phyloP scores from a whole-genome alignment of 192 early-diverging fungal species.

The Physocladia obscura region DNA sequence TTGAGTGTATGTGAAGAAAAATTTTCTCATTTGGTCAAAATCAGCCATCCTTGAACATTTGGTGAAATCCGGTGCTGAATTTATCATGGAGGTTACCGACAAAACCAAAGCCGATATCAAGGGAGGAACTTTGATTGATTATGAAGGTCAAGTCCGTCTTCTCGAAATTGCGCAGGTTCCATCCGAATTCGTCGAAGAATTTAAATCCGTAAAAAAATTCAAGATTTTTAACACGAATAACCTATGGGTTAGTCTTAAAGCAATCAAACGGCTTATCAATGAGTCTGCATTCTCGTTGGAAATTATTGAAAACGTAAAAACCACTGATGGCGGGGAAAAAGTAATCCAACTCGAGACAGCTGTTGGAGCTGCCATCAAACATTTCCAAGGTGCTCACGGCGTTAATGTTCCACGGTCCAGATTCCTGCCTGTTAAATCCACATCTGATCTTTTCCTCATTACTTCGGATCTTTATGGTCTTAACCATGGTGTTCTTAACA shows the following conservation, averaged over 20 bases:
- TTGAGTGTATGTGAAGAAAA: neutral
- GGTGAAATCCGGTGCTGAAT: slow-evolving; percentile 82
- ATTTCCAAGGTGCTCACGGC: slow-evolving; percentile 91
- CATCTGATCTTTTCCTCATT: slow-evolving; percentile 94
- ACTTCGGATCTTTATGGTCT: slow-evolving; percentile 93
- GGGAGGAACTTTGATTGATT: slow-evolving; percentile 98
- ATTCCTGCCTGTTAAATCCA: slow-evolving; percentile 98
- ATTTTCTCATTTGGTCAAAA: neutral
- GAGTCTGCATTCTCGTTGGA: slow-evolving; percentile 80
- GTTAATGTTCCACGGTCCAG: slow-evolving; percentile 97
- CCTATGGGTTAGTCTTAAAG: slow-evolving; percentile 51
- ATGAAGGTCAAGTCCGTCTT: slow-evolving; percentile 88
- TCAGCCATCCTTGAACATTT: slow-evolving; percentile 87
- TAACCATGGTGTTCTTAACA: slow-evolving; percentile 85
- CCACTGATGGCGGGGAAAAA: slow-evolving; percentile 88
- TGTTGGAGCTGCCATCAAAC: slow-evolving; percentile 98
- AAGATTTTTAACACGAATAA: slow-evolving; percentile 97
- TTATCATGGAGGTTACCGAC: slow-evolving; percentile 99
- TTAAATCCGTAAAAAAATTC: slow-evolving; percentile 99
- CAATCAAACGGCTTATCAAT: slow-evolving; percentile 73
- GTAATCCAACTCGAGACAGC: slow-evolving; percentile 99
- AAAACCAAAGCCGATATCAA: slow-evolving; percentile 99
- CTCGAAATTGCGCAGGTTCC: slow-evolving; percentile 99
- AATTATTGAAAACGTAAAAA: slow-evolving; percentile 97
- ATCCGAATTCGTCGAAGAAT: slow-evolving; percentile 90